Evolutionary conservation across 129 eudicot genomes (phyloP).

Genomic region (Flaveria linearis): DNA sequence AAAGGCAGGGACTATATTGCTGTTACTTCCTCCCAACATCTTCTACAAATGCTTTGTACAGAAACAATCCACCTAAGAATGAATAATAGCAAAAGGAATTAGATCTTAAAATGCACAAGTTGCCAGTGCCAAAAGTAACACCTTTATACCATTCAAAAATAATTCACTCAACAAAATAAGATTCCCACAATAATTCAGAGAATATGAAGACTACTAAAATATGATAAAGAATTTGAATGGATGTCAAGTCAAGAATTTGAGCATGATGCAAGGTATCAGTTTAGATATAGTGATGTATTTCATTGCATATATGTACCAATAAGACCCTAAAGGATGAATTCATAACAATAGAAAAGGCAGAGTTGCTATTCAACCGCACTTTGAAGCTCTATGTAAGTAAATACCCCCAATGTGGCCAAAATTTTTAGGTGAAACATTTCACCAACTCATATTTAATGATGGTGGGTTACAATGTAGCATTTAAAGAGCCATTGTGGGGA

Average conservation of each 20-base stretch:
- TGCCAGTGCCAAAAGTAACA: constrained; percentile 24
- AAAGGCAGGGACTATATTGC: constrained; percentile 52
- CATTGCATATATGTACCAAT: background rate
- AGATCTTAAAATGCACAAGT: constrained; percentile 30
- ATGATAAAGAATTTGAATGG: background rate
- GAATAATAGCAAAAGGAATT: constrained; percentile 18
- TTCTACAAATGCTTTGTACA: constrained; percentile 23
- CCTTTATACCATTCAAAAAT: constrained; percentile 11
- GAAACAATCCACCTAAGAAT: constrained; percentile 38
- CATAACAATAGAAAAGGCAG: background rate
- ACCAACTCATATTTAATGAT: constrained; percentile 1
- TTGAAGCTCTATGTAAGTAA: background rate
- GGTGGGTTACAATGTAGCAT: constrained; percentile 18
- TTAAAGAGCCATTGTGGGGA: background rate
- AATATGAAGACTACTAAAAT: constrained; percentile 22
- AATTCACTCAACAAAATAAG: constrained; percentile 28
- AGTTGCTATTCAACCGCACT: background rate
- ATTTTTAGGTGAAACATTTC: background rate
- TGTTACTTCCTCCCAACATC: constrained; percentile 77
- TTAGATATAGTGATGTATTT: background rate
- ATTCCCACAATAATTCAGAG: constrained; percentile 37
- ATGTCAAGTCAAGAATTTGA: constrained; percentile 14
- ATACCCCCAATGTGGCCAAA: constrained; percentile 9
- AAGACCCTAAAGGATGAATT: background rate
- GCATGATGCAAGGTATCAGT: constrained; percentile 18